Conservation (phyloP, 164 flowering plant genomes). For the Santalum album region DNA sequence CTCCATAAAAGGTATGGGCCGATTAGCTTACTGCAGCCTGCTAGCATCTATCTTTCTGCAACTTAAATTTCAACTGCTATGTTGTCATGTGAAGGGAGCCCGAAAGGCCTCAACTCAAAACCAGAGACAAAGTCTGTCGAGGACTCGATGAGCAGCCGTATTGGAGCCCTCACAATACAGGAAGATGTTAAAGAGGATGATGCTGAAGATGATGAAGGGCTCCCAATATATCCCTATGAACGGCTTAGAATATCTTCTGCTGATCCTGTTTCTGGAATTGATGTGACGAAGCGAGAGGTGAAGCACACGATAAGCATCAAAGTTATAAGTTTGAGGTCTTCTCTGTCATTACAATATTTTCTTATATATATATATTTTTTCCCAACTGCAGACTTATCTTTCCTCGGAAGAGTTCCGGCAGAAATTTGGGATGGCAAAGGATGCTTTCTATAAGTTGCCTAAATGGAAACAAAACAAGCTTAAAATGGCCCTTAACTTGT, state of each 20-base stretch:
- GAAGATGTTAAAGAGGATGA: slow-evolving; percentile 89
- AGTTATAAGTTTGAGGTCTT: neutral
- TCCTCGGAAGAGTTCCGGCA: slow-evolving; percentile 77
- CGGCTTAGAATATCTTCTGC: slow-evolving; percentile 54
- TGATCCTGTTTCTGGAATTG: slow-evolving; percentile 78
- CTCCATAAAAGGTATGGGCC: slow-evolving; percentile 48
- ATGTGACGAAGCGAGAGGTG: slow-evolving; percentile 96
- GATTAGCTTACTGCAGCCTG: neutral
- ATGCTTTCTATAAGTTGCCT: slow-evolving; percentile 80
- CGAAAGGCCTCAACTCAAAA: slow-evolving; percentile 34
- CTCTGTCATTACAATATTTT: neutral
- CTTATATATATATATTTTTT: neutral
- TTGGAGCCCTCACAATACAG: slow-evolving; percentile 57
- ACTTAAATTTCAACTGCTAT: slow-evolving; percentile 1
- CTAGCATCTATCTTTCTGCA: neutral
- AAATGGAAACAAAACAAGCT: slow-evolving; percentile 99
- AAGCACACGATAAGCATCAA: neutral
- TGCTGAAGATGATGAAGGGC: slow-evolving; percentile 84
- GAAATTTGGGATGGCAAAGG: slow-evolving; percentile 85
- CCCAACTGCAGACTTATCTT: slow-evolving; percentile 8
- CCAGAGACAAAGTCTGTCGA: slow-evolving; percentile 38
- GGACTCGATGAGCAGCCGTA: slow-evolving; percentile 45
- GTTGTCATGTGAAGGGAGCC: slow-evolving; percentile 30
- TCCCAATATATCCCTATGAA: slow-evolving; percentile 73
- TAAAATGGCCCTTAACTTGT: slow-evolving; percentile 85